Percentiles rank a stretch among this genome's conserved stretches.
These are phyloP conservation scores for Lyophyllum shimeji DNA, from an alignment of 768 basidiomycete species.

Conservation along the genomic window DNA sequence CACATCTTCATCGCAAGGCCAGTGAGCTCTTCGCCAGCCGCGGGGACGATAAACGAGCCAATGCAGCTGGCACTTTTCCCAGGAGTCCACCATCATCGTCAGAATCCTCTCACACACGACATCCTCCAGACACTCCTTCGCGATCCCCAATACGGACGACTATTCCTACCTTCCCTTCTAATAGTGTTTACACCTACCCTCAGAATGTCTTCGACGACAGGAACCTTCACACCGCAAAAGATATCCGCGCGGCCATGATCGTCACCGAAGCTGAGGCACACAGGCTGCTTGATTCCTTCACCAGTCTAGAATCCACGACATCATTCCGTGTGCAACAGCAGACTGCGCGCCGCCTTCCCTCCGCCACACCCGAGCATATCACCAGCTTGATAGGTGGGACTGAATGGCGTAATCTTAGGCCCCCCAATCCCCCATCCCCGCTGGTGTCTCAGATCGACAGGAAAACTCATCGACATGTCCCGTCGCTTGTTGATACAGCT, in stretches of 20 bases:
- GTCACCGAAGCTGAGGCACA: conserved; percentile 63
- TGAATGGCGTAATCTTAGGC: conserved; percentile 32
- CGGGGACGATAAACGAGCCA: conserved; percentile 22
- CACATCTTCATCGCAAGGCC: conserved; percentile 33
- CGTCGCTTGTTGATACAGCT: conserved; percentile 17
- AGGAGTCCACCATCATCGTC: conserved; percentile 14
- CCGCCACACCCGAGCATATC: conserved; percentile 28
- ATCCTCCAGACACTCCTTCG: conserved; percentile 9
- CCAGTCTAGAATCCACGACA: conserved; percentile 60
- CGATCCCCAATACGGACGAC: conserved; percentile 13
- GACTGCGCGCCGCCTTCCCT: conserved; percentile 33
- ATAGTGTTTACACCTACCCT: conserved; percentile 20
- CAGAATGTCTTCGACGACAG: conserved; percentile 53
- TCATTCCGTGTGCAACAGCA: conserved; percentile 46
- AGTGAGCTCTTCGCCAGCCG: conserved; percentile 28
- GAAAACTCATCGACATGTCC: conserved; percentile 11
- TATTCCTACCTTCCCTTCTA: conserved; percentile 23
- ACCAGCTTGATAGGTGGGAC: conserved; percentile 30
- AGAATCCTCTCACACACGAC: conserved; percentile 12
- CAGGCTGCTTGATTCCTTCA: conserved; percentile 66
- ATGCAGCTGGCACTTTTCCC: conserved; percentile 16
- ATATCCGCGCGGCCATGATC: conserved; percentile 61
- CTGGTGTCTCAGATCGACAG: conserved; percentile 9
- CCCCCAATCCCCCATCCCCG: conserved; percentile 21
- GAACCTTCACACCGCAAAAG: conserved; percentile 48